Conservation (phyloP, 2,329 filamentous ascomycete species). For the Plenodomus tracheiphilus region DNA sequence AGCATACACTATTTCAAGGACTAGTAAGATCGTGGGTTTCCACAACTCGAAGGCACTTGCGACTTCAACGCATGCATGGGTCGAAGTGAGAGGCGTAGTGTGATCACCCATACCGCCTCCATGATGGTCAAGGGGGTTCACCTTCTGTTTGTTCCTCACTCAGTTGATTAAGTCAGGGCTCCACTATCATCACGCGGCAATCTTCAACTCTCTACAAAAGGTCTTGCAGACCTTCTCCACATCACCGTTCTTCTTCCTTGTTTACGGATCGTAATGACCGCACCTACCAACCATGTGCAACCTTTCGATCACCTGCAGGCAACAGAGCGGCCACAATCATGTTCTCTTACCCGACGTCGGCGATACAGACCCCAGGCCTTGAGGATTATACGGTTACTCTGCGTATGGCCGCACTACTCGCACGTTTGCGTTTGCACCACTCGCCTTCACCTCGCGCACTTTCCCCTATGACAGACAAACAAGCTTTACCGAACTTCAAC, state of each 20-base stretch:
- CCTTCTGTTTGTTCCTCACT: background rate
- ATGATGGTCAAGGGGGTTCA: background rate
- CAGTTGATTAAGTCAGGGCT: no score
- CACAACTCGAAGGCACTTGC: no score
- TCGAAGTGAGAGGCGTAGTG: background rate
- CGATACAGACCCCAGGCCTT: background rate
- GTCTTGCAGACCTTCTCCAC: background rate
- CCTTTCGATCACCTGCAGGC: background rate
- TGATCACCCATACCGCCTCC: background rate
- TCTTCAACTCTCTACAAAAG: no score
- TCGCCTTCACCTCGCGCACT: constrained; percentile 8
- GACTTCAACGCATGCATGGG: no score
- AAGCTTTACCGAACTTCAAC: constrained; percentile 2
- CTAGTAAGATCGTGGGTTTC: no score
- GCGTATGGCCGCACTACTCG: background rate
- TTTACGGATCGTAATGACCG: background rate
- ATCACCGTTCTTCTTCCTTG: background rate
- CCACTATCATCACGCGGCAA: no score
- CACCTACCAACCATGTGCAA: background rate
- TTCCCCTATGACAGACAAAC: constrained; percentile 13
- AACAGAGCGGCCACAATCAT: background rate
- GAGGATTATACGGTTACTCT: background rate
- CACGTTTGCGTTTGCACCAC: background rate
- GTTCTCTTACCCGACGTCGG: background rate
- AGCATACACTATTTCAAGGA: no score